These are phyloP conservation scores for Schizophyllum amplum DNA, from an alignment of 1,284 basidiomycete genomes.

Conservation along the genomic window DNA sequence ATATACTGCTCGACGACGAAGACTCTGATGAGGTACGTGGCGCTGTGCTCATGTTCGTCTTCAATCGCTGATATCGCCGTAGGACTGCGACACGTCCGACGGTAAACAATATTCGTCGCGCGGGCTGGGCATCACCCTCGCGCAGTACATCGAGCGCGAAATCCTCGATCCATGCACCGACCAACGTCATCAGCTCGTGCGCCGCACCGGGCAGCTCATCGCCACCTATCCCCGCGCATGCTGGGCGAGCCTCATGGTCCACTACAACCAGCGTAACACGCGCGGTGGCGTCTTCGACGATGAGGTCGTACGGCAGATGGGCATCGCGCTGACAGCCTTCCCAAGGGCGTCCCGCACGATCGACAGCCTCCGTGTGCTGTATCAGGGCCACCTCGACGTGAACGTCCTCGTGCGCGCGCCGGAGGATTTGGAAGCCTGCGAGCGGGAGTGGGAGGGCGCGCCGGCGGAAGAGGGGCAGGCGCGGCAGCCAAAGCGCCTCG, in stretches of 20 bases:
- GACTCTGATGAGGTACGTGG: conserved; percentile 6
- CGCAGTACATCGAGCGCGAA: conserved; percentile 47
- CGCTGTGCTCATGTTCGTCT: not conserved
- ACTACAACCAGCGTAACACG: not conserved
- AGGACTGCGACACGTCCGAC: not conserved
- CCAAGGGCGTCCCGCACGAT: conserved; percentile 33
- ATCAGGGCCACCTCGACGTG: conserved; percentile 55
- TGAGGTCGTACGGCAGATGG: conserved; percentile 29
- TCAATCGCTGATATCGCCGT: too few relatives aligned
- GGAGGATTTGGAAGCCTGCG: conserved; percentile 56
- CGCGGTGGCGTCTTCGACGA: conserved; percentile 3
- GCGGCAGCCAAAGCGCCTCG: conserved; percentile 40
- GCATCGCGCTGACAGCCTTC: conserved; percentile 34
- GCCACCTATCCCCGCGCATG: not conserved
- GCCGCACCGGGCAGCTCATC: conserved; percentile 20
- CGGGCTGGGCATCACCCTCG: conserved; percentile 38
- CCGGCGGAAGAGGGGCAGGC: conserved; percentile 15
- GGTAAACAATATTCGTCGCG: conserved; percentile 3
- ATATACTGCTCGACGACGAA: conserved; percentile 3
- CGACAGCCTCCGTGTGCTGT: conserved; percentile 32
- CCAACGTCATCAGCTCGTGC: conserved; percentile 36
- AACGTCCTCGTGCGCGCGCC: conserved; percentile 51
- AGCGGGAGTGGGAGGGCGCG: conserved; percentile 48
- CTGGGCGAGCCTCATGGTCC: not conserved
- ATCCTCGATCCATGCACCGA: conserved; percentile 58